Evolutionary conservation across 164 flowering plant genomes (phyloP).

Genomic region (Santalum album): DNA sequence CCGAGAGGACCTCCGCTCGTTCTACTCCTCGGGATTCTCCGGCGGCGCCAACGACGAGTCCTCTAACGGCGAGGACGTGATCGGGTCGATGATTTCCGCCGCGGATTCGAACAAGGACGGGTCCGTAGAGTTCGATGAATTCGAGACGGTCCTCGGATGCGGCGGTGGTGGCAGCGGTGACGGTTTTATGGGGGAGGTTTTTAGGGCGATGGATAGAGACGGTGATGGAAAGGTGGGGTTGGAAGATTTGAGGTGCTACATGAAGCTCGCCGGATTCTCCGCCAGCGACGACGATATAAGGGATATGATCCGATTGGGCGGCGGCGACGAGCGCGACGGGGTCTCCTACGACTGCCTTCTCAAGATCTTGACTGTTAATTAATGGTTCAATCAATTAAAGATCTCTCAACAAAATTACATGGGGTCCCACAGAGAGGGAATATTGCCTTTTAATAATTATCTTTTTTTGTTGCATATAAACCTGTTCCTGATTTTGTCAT

Average conservation of each 20-base stretch:
- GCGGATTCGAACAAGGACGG: slow-evolving; percentile 72
- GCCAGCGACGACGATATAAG: slow-evolving; percentile 55
- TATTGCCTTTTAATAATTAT: no score
- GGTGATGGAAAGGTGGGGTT: slow-evolving; percentile 73
- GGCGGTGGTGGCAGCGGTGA: slow-evolving; percentile 2
- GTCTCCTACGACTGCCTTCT: slow-evolving; percentile 54
- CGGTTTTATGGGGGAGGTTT: slow-evolving; percentile 44
- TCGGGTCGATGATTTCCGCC: slow-evolving; percentile 62
- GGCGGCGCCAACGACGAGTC: slow-evolving; percentile 6
- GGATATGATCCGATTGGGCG: slow-evolving; percentile 67
- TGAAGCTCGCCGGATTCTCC: slow-evolving; percentile 49
- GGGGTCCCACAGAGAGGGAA: no score
- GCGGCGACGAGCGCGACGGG: slow-evolving; percentile 44
- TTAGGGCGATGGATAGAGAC: slow-evolving; percentile 70
- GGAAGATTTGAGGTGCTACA: slow-evolving; percentile 53
- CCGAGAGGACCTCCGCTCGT: slow-evolving; percentile 55
- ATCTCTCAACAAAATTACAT: no score
- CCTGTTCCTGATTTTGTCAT: no score
- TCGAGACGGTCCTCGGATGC: slow-evolving; percentile 43
- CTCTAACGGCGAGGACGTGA: slow-evolving; percentile 59
- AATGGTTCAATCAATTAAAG: no score
- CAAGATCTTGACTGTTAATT: slow-evolving; percentile 50
- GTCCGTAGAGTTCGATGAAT: slow-evolving; percentile 77
- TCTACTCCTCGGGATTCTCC: slow-evolving; percentile 28
- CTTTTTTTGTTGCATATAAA: no score